Base-by-base conservation (phyloP, 495 filamentous ascomycete species). In the Penicillium paradoxum region DNA sequence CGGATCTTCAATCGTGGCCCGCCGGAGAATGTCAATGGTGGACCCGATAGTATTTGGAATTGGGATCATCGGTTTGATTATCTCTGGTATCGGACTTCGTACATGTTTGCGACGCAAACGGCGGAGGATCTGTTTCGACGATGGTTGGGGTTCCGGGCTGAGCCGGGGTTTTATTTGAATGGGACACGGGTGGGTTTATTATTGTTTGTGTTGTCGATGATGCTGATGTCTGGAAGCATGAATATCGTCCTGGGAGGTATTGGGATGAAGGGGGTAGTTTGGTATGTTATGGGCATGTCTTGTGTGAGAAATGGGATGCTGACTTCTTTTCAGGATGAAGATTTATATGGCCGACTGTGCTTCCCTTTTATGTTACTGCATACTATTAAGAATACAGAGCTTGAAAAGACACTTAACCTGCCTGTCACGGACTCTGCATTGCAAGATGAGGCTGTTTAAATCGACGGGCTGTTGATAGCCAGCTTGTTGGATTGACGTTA, bases 1-100 rank as follows among this genome's bases (percentile, higher is more conserved):
- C 71, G 66, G 49, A 81, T 79, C 60, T 87, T 88, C 69, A 88
- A 90, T 51, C 73, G 79, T 1, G 74, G 76, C 1, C 10, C 45
- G 4, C 40, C 46, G 21, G 51, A 49, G 3, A 49, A 49, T 21
- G 37, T 48, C 21, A 53, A 49, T 33, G 52, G 51, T 19, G 47
- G 32, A 13, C 18, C 21, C 17, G 40, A 51, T 34, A 59, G 56
- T 40, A 53, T 53, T 15, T 59, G 53, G 33, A 55, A 47, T 33
- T 59, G 56, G 56, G 56, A 53, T 30, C 56, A 48, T 36, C 38
- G 45, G 19, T 51, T 41, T 32, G 37, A 40, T 42, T 38, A 29
- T 10, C 37, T 51, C 10, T 41, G 37, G 48, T 51, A 51, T 32
- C 48, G 48, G 7, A 18, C 42, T 22, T 40, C 48, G 5, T 51